A percentile compares a stretch with the other conserved stretches of the same genome.
Evolutionary conservation across 2,329 filamentous ascomycete species (phyloP).

Genomic region (Penicillium sp.): DNA sequence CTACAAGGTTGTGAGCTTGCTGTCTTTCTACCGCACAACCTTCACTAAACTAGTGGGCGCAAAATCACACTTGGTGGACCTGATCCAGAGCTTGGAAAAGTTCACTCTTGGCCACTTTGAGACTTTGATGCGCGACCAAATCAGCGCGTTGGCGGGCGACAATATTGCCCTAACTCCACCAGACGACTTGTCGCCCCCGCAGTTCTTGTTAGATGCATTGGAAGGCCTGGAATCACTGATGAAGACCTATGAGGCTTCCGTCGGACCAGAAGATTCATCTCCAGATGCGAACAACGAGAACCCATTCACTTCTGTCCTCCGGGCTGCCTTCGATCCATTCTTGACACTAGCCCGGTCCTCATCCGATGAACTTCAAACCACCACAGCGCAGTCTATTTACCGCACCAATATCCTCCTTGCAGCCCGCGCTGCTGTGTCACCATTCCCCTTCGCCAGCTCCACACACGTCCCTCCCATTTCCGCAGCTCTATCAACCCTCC

Average conservation of each 20-base stretch:
- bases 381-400: slow-evolving; percentile 51
- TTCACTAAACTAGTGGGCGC: slow-evolving; percentile 75
- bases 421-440: slow-evolving; percentile 38
- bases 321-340: slow-evolving; percentile 83
- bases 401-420: slow-evolving; percentile 49
- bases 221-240: slow-evolving; percentile 76
- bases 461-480: slow-evolving; percentile 58
- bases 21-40: slow-evolving; percentile 84
- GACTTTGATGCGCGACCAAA: slow-evolving; percentile 73
- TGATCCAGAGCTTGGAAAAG: slow-evolving; percentile 67
- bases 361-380: slow-evolving; percentile 40
- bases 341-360: slow-evolving; percentile 63
- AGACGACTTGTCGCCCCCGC: slow-evolving; percentile 71
- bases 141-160: slow-evolving; percentile 66
- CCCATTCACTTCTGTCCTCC: slow-evolving; percentile 72
- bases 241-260: slow-evolving; percentile 81
- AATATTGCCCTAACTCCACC: slow-evolving; percentile 68
- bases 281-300: slow-evolving; percentile 59
- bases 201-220: slow-evolving; percentile 77
- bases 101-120: slow-evolving; percentile 82
- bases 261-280: slow-evolving; percentile 49
- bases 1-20: slow-evolving; percentile 85
- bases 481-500: slow-evolving; percentile 50
- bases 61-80: slow-evolving; percentile 67
- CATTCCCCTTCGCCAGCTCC: slow-evolving; percentile 61